Conservation (phyloP, 305 asterid species). For the Galium porrigens region DNA sequence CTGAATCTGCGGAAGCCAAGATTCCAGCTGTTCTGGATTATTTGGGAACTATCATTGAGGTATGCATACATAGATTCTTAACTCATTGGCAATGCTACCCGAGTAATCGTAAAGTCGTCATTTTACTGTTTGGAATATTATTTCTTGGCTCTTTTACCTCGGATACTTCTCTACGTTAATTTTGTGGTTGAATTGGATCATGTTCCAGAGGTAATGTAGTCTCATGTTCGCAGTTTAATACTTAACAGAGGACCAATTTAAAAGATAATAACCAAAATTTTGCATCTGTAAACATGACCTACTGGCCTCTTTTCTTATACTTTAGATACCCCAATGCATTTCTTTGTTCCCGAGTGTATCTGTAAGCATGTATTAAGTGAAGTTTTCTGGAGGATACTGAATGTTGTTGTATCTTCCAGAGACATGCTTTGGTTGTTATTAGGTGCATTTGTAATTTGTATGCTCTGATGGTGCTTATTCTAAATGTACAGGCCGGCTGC, state of each 20-base stretch:
- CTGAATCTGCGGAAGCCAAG: slow-evolving; percentile 75
- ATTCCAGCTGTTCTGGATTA: slow-evolving; percentile 87
- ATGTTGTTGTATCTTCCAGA: background rate
- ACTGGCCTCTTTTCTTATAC: too few relatives aligned
- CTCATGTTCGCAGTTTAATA: background rate
- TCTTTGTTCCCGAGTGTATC: background rate
- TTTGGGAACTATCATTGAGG: slow-evolving; percentile 81
- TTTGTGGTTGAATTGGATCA: background rate
- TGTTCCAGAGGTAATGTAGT: background rate
- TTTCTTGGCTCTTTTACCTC: background rate
- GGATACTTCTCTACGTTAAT: background rate
- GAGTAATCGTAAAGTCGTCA: background rate
- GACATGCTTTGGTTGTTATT: background rate
- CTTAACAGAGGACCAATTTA: background rate
- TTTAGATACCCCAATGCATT: background rate
- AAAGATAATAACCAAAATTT: background rate
- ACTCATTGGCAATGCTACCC: background rate
- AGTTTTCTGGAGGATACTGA: background rate
- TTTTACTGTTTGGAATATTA: background rate
- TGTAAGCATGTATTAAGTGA: background rate
- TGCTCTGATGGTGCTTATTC: slow-evolving; percentile 10
- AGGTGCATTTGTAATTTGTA: background rate
- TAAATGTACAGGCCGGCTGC: slow-evolving; percentile 72
- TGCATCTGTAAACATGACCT: background rate
- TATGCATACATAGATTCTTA: slow-evolving; percentile 21